Evolutionary conservation across 73 alveolate species (phyloP), one percentile per base, ranked within the genome.

Genomic region (Paraurostyla sp.): DNA sequence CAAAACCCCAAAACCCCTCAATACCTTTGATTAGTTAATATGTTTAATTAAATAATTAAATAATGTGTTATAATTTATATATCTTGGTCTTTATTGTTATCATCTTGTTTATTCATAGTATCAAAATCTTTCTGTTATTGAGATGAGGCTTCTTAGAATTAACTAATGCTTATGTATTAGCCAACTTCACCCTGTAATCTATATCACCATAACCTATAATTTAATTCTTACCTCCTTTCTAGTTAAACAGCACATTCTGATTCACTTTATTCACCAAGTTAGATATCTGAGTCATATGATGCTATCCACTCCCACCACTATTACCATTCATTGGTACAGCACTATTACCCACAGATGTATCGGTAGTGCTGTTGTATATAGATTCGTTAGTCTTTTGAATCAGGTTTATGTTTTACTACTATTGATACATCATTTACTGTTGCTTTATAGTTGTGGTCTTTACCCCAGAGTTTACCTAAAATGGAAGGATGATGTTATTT

Each of bases 1-100:
- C n/a, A n/a, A n/a, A 60, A 60, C 78, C 78, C 78, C 78, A 60
- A 60, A 60, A 60, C 78, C 78, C 78, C 78, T 13, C 25, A 54
- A 7, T 15, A 32, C 11, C 7, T 54, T 15, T 15, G 25, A 54
- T 60, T 29, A 7, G 49, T 60, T 60, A 16, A 13, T 30, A 60
- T 33, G 22, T 29, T 29, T 9, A 16, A 60, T 29, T 60, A 30
- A 27, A 30, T 60, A 30, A 60, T 11, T 33, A 30, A 9, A 60
- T 60, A 27, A 29, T 29, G 7, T 13, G 6, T 11, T 54, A 18
- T 54, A 7, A 27, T 20, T 60, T 16, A n/a, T n/a, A n/a, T n/a
- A n/a, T n/a, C n/a, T n/a, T n/a, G n/a, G n/a, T n/a, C n/a, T n/a
- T n/a, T n/a, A n/a, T n/a, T n/a, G n/a, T n/a, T n/a, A n/a, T n/a